Base-by-base conservation (phyloP, 257 asterid genomes). In the Primulina tabacum region DNA sequence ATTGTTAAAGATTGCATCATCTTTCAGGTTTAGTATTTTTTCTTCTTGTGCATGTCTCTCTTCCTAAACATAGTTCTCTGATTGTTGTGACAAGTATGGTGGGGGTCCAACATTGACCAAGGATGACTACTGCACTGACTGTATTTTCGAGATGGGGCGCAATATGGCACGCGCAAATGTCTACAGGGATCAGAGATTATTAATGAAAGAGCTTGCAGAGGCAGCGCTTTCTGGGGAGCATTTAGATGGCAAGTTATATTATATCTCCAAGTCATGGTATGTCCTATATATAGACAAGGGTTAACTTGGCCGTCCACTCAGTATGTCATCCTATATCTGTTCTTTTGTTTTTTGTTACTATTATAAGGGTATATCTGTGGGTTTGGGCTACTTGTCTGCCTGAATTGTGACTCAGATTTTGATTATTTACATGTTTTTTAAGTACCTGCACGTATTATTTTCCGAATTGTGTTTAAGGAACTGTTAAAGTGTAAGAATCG, bases 151-250 rank as follows among this genome's bases (percentile, higher is more conserved):
- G 80, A 78, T 80, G 78, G 91, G 91, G 65, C 87, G 79, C 77
- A 79, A 79, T 60, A 76, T 77, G 81, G 92, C 84, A 60, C 88
- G 78, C 73, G 92, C 95, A 67, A 84, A 89, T 77, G 77, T 71
- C 70, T 93, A 87, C 62, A 83, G 89, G 83, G 99, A 91, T 76
- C 89, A 76, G 74, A 87, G 96, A 77, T 82, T 74, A 64, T 58
- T 69, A 68, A 90, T 93, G 97, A 90, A 82, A 78, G 99, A 90
- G 71, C 80, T 93, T 69, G 99, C 97, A 12, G 99, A 90, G 85
- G 89, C 89, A 62, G 96, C 96, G 73, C 90, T 93, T 78, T 76
- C 90, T n/a, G 92, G 96, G 76, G 78, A 85, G 72, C 80, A 80
- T 74, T 75, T 73, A 55, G 87, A 86, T 75, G 95, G 90, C 61